Evolutionary conservation across 257 asterid genomes (phyloP), one percentile per base, ranked within the genome.

Genomic region (Solanum rostratum): DNA sequence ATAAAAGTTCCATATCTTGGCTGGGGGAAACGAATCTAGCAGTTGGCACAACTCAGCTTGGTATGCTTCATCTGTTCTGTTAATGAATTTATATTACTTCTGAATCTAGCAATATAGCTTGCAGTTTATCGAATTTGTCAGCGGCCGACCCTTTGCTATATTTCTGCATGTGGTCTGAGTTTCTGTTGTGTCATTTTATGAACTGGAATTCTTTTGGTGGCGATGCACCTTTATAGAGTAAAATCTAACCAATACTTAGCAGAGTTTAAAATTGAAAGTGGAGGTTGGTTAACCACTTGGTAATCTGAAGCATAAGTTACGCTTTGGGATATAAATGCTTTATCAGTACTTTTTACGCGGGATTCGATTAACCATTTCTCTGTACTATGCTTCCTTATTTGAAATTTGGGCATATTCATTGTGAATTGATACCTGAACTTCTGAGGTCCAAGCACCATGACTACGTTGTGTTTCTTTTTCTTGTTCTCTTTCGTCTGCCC

Each of bases 21-120:
- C 84, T 96, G 90, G 97, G 95, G 71, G 89, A 93, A 33, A 93
- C 98, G 8, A 93, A 91, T 81, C 88, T 96, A 46, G 98, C 93
- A 16, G 97, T 95, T 68, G 88, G 97, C 59, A 89, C 89, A 84
- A 89, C 90, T 85, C 90, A 84, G 54, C 88, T 41, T 46, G 98
- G 99, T 96, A 91, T 20, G 81, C 80, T 81, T 54, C 82, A 69
- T 15, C 74, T 76, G 46, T 81, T 18, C 27, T 29, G 43, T 78
- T 50, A 2, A 9, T 27, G 46, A 27, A 27, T 78, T 78, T 1
- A 27, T 9, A 50, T 29, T 46, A 53, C 29, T 65, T 50, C 49
- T 65, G 85, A n/a, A 65, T 49, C 24, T 81, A 57, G 76, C 74
- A 20, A 22, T 4, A 65, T 45, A 50, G 6, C 1, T 27, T 49